Evolutionary conservation across 225 moss, liverwort and hornwort species (phyloP).

Genomic region (Thuidium tamariscinum): DNA sequence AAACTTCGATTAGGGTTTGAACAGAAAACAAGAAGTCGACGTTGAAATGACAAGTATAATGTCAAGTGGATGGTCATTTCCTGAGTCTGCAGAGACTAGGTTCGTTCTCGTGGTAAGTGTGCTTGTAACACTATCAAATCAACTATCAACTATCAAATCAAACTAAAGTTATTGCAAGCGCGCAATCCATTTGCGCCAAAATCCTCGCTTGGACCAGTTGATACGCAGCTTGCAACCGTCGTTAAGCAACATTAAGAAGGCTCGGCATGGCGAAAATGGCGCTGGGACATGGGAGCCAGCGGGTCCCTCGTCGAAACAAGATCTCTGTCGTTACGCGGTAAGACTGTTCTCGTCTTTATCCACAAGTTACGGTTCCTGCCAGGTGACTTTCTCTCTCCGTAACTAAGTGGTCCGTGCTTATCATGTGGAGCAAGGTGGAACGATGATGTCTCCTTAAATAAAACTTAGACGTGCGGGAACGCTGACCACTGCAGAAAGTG

Average conservation of each 20-base stretch:
- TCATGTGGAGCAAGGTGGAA: slow-evolving; percentile 1
- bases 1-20: background rate
- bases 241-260: too few species aligned
- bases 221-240: too few species aligned
- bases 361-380: background rate
- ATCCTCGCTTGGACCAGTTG: too few species aligned
- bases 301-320: too few species aligned
- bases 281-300: too few species aligned
- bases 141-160: too few species aligned
- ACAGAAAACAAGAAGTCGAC: background rate
- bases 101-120: background rate
- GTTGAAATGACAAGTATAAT: background rate
- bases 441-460: background rate
- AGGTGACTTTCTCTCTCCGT: background rate
- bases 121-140: too few species aligned
- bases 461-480: background rate
- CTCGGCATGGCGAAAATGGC: too few species aligned
- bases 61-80: background rate
- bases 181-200: too few species aligned
- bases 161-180: too few species aligned
- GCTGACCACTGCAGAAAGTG: background rate
- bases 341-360: slow-evolving; percentile 3
- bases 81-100: background rate
- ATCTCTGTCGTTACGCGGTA: background rate
- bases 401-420: background rate